Base-by-base conservation (phyloP, 495 filamentous ascomycete species). In the Talaromyces ruber region DNA sequence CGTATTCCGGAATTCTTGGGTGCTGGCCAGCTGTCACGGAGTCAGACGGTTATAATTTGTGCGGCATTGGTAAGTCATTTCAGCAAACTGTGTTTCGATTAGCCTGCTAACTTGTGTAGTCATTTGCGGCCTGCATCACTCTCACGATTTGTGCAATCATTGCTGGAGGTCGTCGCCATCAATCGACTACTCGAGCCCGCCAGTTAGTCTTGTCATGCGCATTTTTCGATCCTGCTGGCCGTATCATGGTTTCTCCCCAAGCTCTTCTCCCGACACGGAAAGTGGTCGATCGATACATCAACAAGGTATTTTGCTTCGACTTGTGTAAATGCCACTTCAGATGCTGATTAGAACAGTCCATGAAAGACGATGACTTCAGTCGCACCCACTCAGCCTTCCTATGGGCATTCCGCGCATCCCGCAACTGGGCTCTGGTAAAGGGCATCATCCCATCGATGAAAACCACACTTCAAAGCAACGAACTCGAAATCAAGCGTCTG, bases 401-500 rank as follows among this genome's bases (percentile, higher is more conserved):
- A 29, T 96, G 92, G 92, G 83, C 92, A 53, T 95, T 89, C 69
- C 83, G 89, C 60, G 89, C 89, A 12, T 88, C 87, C 37, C 82
- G 86, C 24, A 84, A 90, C 69, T 97, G 92, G 92, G 68, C 71
- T 6, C 79, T 81, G 24, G 77, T 96, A 21, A 79, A 78, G 55
- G 81, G 85, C 28, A 76, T 93, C 11, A 75, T 95, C 32, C 82
- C 85, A 12, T 81, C 81, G 25, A 95, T 95, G 88, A 73, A 72
- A 61, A 76, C 74, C 30, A 84, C 86, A 47, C 76, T 89, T 16
- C 74, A 78, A 45, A 68, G 69, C 61, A 72, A 78, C 25, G 64
- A 71, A 18, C 67, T 66, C 16, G 63, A 70, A 5, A 66, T 70
- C 28, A 34, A 47, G 14, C 66, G 79, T 62, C 76, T 82, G 21